Evolutionary conservation across 208 protist species (phyloP).

Genomic region (Willaertia magna): DNA sequence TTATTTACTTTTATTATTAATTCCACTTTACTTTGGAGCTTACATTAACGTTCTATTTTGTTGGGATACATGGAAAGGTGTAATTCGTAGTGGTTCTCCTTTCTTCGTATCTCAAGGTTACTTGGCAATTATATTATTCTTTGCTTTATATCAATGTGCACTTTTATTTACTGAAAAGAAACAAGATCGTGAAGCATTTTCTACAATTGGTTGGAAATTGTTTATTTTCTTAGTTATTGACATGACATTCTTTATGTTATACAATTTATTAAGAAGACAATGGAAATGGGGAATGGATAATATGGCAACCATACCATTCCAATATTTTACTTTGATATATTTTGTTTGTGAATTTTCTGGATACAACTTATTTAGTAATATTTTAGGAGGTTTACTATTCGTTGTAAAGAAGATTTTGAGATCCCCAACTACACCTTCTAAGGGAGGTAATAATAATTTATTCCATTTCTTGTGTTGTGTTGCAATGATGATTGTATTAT

Average conservation of each 20-base stretch:
- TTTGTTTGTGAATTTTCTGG: not conserved
- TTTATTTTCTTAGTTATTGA: not conserved
- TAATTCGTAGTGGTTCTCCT: not conserved
- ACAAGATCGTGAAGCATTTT: not conserved
- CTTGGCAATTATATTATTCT: not conserved
- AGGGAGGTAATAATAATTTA: not conserved
- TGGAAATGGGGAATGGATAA: not conserved
- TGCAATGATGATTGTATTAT: not conserved
- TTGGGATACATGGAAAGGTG: not conserved
- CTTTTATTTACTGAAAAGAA: not conserved
- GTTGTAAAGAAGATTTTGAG: not conserved
- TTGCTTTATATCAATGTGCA: not conserved
- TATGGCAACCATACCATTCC: not conserved
- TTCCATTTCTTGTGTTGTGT: not conserved
- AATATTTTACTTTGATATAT: not conserved
- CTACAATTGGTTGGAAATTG: not conserved
- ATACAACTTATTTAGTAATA: not conserved
- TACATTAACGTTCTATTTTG: not conserved
- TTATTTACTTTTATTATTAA: not conserved
- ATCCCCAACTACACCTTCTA: not conserved
- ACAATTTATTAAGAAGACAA: not conserved
- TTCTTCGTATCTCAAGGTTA: not conserved
- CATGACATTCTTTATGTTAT: not conserved
- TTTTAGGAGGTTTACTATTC: not conserved
- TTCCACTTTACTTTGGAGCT: not conserved